Conservation (phyloP, 768 basidiomycete species). For the Boletus rufocinnamomeus region DNA sequence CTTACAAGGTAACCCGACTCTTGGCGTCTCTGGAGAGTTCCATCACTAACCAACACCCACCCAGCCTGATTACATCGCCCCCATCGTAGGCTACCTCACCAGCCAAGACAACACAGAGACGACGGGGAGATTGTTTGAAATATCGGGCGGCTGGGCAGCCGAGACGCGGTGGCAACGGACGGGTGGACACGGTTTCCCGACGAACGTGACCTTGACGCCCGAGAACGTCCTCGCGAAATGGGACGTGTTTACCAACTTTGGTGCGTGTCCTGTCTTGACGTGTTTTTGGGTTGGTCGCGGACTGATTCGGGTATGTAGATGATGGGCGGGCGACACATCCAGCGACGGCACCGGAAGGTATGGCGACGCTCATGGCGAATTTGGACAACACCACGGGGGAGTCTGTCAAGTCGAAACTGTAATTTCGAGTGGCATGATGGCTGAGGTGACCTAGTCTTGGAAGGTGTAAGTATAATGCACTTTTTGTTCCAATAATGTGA, state of each 20-base stretch:
- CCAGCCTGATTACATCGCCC: slow-evolving; percentile 89
- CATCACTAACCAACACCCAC: background rate
- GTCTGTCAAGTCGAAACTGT: slow-evolving; percentile 54
- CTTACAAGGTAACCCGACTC: slow-evolving; percentile 65
- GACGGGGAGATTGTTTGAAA: slow-evolving; percentile 79
- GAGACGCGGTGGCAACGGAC: slow-evolving; percentile 92
- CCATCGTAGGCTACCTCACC: slow-evolving; percentile 87
- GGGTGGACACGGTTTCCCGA: slow-evolving; percentile 85
- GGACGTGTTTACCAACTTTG: slow-evolving; percentile 81
- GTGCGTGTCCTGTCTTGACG: slow-evolving; percentile 42
- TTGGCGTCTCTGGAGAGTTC: background rate
- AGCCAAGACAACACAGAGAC: slow-evolving; percentile 78
- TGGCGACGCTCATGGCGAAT: slow-evolving; percentile 73
- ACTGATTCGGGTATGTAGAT: slow-evolving; percentile 41
- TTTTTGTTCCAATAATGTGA: background rate
- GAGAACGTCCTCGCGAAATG: slow-evolving; percentile 83
- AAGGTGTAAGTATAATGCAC: background rate
- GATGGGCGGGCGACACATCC: slow-evolving; percentile 87
- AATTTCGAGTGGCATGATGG: slow-evolving; percentile 14
- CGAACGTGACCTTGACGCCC: slow-evolving; percentile 69
- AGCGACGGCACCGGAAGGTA: slow-evolving; percentile 66
- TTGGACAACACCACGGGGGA: slow-evolving; percentile 41
- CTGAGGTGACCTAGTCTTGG: background rate
- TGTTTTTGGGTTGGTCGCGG: background rate
- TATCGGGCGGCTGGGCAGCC: slow-evolving; percentile 89